Evolutionary conservation across 306 rosid species (phyloP).

Genomic region (Rosa lucieae): DNA sequence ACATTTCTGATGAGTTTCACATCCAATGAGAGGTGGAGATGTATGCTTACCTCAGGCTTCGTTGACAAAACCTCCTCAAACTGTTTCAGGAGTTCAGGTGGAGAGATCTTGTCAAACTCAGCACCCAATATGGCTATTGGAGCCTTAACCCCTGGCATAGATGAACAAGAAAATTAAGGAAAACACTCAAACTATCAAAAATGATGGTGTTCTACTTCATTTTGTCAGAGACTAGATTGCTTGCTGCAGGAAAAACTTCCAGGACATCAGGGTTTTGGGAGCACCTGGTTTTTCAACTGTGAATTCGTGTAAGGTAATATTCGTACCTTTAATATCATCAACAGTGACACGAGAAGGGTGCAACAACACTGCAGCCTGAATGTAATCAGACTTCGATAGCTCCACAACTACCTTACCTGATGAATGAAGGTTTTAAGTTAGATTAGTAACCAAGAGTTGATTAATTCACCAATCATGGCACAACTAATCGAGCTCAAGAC

Average conservation of each 20-base stretch:
- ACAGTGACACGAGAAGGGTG: slow-evolving; percentile 67
- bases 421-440: neutral
- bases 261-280: neutral
- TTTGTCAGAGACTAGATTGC: neutral
- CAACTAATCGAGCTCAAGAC: neutral
- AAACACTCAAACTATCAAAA: neutral
- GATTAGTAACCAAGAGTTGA: neutral
- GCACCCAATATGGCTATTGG: slow-evolving; percentile 62
- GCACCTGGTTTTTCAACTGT: neutral
- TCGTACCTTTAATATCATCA: slow-evolving; percentile 66
- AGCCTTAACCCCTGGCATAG: slow-evolving; percentile 46
- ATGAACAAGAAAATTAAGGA: neutral
- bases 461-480: neutral
- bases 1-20: neutral
- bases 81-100: slow-evolving; percentile 67
- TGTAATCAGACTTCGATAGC: slow-evolving; percentile 41
- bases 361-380: slow-evolving; percentile 58
- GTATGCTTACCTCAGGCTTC: slow-evolving; percentile 48
- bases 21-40: neutral
- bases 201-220: neutral
- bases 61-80: slow-evolving; percentile 52
- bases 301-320: neutral
- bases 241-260: neutral
- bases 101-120: slow-evolving; percentile 49
- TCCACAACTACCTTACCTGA: slow-evolving; percentile 72